Evolutionary conservation across 164 flowering plant species (phyloP), one percentile per base, ranked within the genome.

Genomic region (Dillenia turbinata): DNA sequence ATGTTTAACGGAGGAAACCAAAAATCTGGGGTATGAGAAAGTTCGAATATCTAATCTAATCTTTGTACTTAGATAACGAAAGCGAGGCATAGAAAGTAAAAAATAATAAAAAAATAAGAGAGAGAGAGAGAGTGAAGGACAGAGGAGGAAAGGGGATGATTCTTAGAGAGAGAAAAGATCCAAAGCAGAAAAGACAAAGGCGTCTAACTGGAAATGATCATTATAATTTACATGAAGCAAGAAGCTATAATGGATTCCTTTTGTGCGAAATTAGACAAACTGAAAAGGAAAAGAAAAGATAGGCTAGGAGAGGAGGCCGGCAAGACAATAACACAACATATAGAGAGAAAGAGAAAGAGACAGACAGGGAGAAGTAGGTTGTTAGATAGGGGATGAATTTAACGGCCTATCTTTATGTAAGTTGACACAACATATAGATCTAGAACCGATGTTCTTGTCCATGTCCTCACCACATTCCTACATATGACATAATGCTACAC

Each of bases 131-230:
- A 48, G 61, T 44, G 60, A 57, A 16, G 26, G 15, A 47, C 43
- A 11, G 15, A 48, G 9, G 15, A 9, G 8, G 51, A 10, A 40
- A 17, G 61, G 24, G 40, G 12, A 12, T 17, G 61, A 59, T 59
- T 59, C 51, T 19, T 33, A 62, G 17, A 47, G 61, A 15, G 17
- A 56, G 58, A 52, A 16, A 63, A 61, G 49, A 53, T 33, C 68
- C 72, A 68, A 55, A 61, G 17, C 19, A 55, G 40, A 62, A 19
- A 66, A 54, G 73, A 69, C 73, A 69, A 61, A 65, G 66, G 57
- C 70, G 66, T 65, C 61, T 61, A 61, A 33, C 40, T 33, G 7
- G 40, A 33, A 33, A 4, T 33, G 40, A 33, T 33, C 5, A 33
- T 33, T 33, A 6, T 5, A 33, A 33, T 5, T 33, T 33, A 33